phyloP scores from a whole-genome alignment of 164 flowering plant species.

The Sextonia rubra region DNA sequence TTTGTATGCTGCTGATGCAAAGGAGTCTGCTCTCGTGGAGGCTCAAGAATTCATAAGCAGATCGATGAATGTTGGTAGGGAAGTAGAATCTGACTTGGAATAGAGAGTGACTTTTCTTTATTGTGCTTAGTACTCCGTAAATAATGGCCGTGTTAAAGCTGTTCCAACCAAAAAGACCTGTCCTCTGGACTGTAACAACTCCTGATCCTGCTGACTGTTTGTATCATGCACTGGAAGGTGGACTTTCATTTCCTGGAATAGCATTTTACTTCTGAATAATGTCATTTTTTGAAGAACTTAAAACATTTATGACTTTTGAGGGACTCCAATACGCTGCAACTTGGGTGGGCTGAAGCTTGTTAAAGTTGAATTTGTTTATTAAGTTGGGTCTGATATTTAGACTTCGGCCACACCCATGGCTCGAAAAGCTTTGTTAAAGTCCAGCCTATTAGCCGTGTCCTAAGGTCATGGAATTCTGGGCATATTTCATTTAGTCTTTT shows the following conservation, averaged over 20 bases:
- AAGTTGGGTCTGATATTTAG: no score
- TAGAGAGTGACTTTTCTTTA: neutral
- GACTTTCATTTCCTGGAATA: neutral
- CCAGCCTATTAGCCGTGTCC: no score
- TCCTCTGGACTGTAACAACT: neutral
- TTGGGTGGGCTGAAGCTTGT: slow-evolving; percentile 32
- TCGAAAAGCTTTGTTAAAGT: no score
- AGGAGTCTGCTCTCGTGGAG: slow-evolving; percentile 62
- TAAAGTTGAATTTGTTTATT: slow-evolving; percentile 5
- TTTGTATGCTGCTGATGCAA: slow-evolving; percentile 73
- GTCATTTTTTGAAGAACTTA: no score
- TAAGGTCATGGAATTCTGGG: no score
- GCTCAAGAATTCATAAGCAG: slow-evolving; percentile 54
- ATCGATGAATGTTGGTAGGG: slow-evolving; percentile 9
- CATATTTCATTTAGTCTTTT: no score
- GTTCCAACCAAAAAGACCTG: neutral
- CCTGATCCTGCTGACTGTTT: no score
- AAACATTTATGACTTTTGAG: neutral
- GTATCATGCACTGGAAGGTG: neutral
- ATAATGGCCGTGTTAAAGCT: neutral
- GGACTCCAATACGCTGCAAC: neutral
- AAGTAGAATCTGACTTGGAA: neutral
- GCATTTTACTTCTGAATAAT: neutral
- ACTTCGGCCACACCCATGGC: no score
- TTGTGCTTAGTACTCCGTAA: neutral